Percentiles rank a stretch among this genome's conserved stretches.
Conservation (phyloP, 371 early-diverging fungal genomes). For the Syncephalastrum monosporum region DNA sequence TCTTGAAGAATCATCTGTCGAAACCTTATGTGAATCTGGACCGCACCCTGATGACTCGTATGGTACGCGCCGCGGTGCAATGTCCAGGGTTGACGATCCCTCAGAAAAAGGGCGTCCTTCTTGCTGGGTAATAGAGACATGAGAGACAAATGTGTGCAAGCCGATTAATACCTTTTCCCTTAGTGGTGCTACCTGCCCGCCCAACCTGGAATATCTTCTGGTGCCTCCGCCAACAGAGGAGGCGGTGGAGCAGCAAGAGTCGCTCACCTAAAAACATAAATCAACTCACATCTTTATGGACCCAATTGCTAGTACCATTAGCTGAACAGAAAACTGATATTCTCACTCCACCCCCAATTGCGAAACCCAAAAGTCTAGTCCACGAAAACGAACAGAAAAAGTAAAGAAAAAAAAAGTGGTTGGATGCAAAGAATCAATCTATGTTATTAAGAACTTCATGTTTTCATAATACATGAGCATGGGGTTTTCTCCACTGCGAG, state of each 20-base stretch:
- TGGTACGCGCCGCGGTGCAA: slow-evolving; percentile 58
- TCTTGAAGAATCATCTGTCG: slow-evolving; percentile 44
- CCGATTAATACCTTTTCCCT: neutral
- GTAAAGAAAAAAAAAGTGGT: neutral
- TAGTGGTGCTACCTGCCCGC: slow-evolving; percentile 10
- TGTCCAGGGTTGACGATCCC: slow-evolving; percentile 63
- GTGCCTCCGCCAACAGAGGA: slow-evolving; percentile 3
- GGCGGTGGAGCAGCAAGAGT: too few species aligned
- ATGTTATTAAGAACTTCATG: slow-evolving; percentile 73
- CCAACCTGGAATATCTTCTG: slow-evolving; percentile 7
- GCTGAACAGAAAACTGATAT: too few species aligned
- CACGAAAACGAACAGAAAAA: neutral
- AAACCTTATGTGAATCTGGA: slow-evolving; percentile 46
- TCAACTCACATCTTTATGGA: too few species aligned
- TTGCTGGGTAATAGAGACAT: slow-evolving; percentile 15
- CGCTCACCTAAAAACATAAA: too few species aligned
- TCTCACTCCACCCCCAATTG: too few species aligned
- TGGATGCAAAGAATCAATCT: slow-evolving; percentile 3
- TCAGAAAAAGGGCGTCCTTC: slow-evolving; percentile 49
- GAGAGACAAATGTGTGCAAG: neutral
- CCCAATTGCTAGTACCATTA: too few species aligned
- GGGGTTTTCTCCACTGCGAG: slow-evolving; percentile 89
- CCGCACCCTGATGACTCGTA: slow-evolving; percentile 41
- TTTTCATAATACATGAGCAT: slow-evolving; percentile 95
- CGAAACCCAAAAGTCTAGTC: too few species aligned